Evolutionary conservation across 2,329 filamentous ascomycete genomes (phyloP).

Genomic region (Dothistroma pini): DNA sequence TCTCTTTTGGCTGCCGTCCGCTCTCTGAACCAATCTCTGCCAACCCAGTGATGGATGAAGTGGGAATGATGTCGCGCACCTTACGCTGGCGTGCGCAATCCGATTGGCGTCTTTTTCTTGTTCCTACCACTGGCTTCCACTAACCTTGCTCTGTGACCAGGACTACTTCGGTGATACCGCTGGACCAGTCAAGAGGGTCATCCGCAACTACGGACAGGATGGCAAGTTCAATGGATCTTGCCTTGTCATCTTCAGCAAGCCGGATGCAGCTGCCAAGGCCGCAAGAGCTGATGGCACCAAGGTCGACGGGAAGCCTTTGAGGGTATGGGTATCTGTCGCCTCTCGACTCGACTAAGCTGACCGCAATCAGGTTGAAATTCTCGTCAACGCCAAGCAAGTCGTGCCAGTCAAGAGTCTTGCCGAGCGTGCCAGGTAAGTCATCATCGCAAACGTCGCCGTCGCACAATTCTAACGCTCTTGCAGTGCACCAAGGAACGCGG

Average conservation of each 20-base stretch:
- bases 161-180: slow-evolving; percentile 91
- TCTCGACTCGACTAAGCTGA: not conserved
- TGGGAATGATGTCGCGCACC: not conserved
- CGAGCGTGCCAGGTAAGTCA: slow-evolving; percentile 74
- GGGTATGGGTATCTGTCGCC: slow-evolving; percentile 53
- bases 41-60: not conserved
- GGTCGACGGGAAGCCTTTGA: slow-evolving; percentile 86
- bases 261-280: slow-evolving; percentile 79
- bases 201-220: slow-evolving; percentile 88
- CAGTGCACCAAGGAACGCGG: slow-evolving; percentile 35
- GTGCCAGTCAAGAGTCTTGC: slow-evolving; percentile 71
- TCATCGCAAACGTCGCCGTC: not conserved
- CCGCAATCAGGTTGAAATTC: slow-evolving; percentile 73
- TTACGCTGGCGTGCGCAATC: slow-evolving; percentile 3
- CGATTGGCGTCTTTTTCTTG: not conserved
- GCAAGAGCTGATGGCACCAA: slow-evolving; percentile 83
- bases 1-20: slow-evolving; percentile 17
- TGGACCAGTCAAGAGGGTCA: slow-evolving; percentile 84
- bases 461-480: slow-evolving; percentile 19
- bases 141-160: slow-evolving; percentile 65
- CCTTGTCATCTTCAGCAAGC: slow-evolving; percentile 78
- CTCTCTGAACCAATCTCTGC: slow-evolving; percentile 14
- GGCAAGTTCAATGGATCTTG: slow-evolving; percentile 89
- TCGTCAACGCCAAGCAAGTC: slow-evolving; percentile 63
- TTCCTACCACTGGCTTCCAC: slow-evolving; percentile 43